Evolutionary conservation across 2,329 filamentous ascomycete species (phyloP).

Genomic region (Helotiales sp.): DNA sequence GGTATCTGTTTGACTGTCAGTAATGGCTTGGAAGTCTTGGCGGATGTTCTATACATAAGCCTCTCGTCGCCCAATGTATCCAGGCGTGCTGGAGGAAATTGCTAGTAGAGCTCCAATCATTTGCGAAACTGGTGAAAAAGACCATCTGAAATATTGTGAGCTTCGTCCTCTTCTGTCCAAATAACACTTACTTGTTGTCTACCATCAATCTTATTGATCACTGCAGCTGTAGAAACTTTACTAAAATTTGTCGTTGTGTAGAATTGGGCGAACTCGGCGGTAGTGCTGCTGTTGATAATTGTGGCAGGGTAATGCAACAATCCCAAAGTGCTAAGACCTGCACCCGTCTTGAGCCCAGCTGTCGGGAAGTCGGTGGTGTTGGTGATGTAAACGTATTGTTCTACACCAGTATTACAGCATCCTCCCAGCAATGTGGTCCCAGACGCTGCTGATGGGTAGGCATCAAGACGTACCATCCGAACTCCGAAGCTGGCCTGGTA

Average conservation of each 20-base stretch:
- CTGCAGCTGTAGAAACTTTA: conserved; percentile 49
- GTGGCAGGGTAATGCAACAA: conserved; percentile 60
- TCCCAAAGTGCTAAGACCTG: conserved; percentile 48
- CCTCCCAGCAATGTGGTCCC: conserved; percentile 40
- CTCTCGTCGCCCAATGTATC: conserved; percentile 62
- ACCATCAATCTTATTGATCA: conserved; percentile 58
- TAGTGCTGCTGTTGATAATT: conserved; percentile 52
- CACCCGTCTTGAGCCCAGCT: conserved; percentile 51
- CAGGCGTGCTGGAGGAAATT: conserved; percentile 61
- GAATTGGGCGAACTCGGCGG: conserved; percentile 56
- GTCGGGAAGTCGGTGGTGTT: conserved; percentile 53
- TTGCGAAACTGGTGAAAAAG: conserved; percentile 55
- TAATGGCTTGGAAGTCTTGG: background rate
- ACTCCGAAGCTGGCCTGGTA: conserved; percentile 60
- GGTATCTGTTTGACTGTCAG: conserved; percentile 22
- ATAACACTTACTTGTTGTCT: conserved; percentile 47
- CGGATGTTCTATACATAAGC: conserved; percentile 40
- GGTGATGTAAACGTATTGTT: conserved; percentile 55
- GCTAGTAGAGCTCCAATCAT: conserved; percentile 47
- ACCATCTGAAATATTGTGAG: conserved; percentile 45
- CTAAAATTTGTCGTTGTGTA: conserved; percentile 43
- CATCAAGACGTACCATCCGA: conserved; percentile 60
- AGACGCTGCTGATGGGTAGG: conserved; percentile 52
- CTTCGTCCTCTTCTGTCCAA: background rate
- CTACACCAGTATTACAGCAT: conserved; percentile 48